phyloP scores from a whole-genome alignment of 2,329 filamentous ascomycete species.

The Calonectria ilicicola region DNA sequence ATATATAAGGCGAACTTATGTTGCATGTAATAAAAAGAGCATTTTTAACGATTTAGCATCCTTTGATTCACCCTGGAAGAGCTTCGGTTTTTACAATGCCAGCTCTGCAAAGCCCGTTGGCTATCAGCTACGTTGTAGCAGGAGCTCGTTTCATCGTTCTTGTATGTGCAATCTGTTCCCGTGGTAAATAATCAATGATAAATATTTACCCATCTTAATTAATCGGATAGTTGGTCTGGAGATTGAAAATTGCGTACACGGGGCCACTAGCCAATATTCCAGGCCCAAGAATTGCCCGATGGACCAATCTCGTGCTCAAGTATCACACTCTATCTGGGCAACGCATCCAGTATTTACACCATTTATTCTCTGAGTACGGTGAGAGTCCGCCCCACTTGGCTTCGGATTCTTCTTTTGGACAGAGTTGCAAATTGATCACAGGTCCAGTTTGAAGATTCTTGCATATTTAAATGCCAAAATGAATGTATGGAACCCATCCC shows the following conservation, averaged over 20 bases:
- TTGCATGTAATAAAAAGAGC: not conserved
- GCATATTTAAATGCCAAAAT: not conserved
- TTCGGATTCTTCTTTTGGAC: no score
- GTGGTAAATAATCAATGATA: no score
- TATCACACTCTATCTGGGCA: conserved; percentile 2
- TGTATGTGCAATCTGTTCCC: not conserved
- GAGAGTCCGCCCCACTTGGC: no score
- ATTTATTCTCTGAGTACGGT: not conserved
- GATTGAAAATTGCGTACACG: not conserved
- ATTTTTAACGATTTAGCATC: not conserved
- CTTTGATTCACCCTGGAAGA: not conserved
- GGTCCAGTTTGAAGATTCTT: no score
- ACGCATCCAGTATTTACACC: not conserved
- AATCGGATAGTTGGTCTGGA: not conserved
- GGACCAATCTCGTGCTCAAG: conserved; percentile 2
- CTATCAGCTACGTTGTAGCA: not conserved
- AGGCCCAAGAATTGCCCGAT: not conserved
- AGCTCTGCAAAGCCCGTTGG: not conserved
- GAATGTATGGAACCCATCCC: not conserved
- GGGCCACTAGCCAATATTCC: not conserved
- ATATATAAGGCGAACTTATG: no score
- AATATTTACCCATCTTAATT: no score
- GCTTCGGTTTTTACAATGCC: not conserved
- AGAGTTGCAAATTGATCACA: no score
- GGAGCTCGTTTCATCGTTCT: not conserved